These are phyloP conservation scores for Amorphotheca resinae DNA, from an alignment of 495 filamentous ascomycete species.

Conservation along the genomic window DNA sequence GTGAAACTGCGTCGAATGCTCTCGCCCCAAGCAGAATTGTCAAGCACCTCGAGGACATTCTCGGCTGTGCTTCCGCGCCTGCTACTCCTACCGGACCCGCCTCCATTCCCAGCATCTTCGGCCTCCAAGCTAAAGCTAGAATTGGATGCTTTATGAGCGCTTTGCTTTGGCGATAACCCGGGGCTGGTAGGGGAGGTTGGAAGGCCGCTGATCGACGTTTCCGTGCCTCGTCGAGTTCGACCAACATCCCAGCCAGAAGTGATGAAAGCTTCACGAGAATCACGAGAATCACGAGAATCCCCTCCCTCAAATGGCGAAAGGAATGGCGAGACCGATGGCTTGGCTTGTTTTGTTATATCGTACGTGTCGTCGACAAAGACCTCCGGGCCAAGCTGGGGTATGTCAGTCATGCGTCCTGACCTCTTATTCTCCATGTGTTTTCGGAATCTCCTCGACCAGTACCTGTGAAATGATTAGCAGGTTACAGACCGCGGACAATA, in stretches of 20 bases:
- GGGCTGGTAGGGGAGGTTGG: constrained; percentile 11
- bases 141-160: constrained; percentile 18
- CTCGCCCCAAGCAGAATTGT: constrained; percentile 82
- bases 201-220: constrained; percentile 13
- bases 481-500: background rate
- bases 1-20: constrained; percentile 85
- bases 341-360: constrained; percentile 10
- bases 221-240: constrained; percentile 23
- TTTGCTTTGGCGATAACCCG: constrained; percentile 5
- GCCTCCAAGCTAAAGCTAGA: constrained; percentile 20
- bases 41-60: constrained; percentile 69
- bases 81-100: constrained; percentile 28
- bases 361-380: constrained; percentile 69
- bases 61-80: constrained; percentile 53
- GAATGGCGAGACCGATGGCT: constrained; percentile 1
- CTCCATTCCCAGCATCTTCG: constrained; percentile 17
- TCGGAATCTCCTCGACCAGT: constrained; percentile 76
- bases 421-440: constrained; percentile 53
- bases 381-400: constrained; percentile 76
- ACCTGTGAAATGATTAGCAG: constrained; percentile 26
- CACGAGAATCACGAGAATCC: constrained; percentile 6
- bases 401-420: constrained; percentile 57
- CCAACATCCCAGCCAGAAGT: constrained; percentile 14
- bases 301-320: constrained; percentile 13
- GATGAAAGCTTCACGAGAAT: constrained; percentile 15